These are phyloP conservation scores for Paecilomyces sp. DNA, from an alignment of 2,329 filamentous ascomycete species.

Conservation along the genomic window DNA sequence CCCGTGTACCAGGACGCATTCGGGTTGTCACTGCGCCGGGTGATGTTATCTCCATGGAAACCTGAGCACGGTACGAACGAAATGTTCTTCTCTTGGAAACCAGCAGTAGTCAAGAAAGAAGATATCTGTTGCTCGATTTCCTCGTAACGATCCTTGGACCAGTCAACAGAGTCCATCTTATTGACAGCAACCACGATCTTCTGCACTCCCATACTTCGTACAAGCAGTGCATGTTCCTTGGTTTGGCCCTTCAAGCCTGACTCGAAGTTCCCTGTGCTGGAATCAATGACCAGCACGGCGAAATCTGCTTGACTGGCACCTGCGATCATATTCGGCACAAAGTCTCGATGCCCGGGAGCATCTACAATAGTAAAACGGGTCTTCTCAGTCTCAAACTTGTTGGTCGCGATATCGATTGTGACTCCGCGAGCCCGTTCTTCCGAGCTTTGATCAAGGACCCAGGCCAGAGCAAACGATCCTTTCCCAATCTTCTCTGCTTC, in stretches of 20 bases:
- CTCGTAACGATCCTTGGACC: slow-evolving; percentile 75
- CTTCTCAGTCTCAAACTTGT: slow-evolving; percentile 82
- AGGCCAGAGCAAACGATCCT: slow-evolving; percentile 89
- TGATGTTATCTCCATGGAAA: slow-evolving; percentile 79
- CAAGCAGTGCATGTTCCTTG: slow-evolving; percentile 81
- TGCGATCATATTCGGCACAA: slow-evolving; percentile 98
- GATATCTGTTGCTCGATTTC: slow-evolving; percentile 79
- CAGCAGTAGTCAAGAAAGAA: slow-evolving; percentile 73
- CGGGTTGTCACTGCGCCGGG: slow-evolving; percentile 38
- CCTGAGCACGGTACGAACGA: slow-evolving; percentile 87
- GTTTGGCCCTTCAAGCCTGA: slow-evolving; percentile 91
- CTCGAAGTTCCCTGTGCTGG: slow-evolving; percentile 84
- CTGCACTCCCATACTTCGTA: slow-evolving; percentile 85
- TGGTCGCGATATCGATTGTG: slow-evolving; percentile 93
- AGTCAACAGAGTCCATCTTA: slow-evolving; percentile 82
- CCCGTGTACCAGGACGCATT: slow-evolving; percentile 73
- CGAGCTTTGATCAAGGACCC: slow-evolving; percentile 87
- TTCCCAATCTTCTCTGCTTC: slow-evolving; percentile 91
- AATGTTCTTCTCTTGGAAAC: slow-evolving; percentile 74
- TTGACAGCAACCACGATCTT: slow-evolving; percentile 86
- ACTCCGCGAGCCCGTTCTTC: slow-evolving; percentile 88
- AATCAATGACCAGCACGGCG: slow-evolving; percentile 88
- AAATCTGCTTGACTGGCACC: slow-evolving; percentile 94
- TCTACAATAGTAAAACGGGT: slow-evolving; percentile 91
- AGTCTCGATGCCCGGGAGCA: slow-evolving; percentile 89